These are phyloP conservation scores for Neonectria ditissima DNA, from an alignment of 2,329 filamentous ascomycete species.

Conservation along the genomic window DNA sequence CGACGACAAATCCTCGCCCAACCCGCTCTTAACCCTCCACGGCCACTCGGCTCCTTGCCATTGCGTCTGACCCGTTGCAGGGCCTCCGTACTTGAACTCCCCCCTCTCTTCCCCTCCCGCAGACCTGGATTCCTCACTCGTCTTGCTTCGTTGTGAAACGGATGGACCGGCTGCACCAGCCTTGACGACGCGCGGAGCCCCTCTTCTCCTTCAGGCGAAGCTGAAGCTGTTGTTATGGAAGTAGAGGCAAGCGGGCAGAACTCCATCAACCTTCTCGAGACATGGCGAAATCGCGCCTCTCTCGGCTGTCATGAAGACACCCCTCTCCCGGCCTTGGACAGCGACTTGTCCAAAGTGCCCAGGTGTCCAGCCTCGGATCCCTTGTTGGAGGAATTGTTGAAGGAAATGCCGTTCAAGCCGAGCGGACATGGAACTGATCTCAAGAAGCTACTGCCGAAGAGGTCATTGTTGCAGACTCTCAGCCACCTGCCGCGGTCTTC, in stretches of 20 bases:
- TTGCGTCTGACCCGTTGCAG: slow-evolving; percentile 3
- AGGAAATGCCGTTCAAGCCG: slow-evolving; percentile 20
- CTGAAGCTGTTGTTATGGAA: slow-evolving; percentile 43
- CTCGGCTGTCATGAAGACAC: slow-evolving; percentile 41
- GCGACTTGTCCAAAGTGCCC: slow-evolving; percentile 38
- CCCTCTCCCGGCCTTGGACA: slow-evolving; percentile 33
- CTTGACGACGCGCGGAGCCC: slow-evolving; percentile 39
- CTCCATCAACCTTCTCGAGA: slow-evolving; percentile 41
- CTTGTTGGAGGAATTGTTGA: slow-evolving; percentile 38
- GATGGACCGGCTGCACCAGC: slow-evolving; percentile 38
- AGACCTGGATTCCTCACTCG: slow-evolving; percentile 15
- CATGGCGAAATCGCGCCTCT: slow-evolving; percentile 36
- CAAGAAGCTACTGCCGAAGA: neutral
- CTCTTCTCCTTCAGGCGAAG: slow-evolving; percentile 35
- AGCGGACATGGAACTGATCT: slow-evolving; percentile 7
- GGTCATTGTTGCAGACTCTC: neutral
- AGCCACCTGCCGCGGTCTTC: neutral
- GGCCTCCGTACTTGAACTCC: slow-evolving; percentile 9
- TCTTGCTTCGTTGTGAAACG: slow-evolving; percentile 28
- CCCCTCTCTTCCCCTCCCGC: neutral
- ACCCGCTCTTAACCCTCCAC: slow-evolving; percentile 12
- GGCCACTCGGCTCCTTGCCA: slow-evolving; percentile 5
- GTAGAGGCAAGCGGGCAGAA: slow-evolving; percentile 41
- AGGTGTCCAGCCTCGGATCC: slow-evolving; percentile 37
- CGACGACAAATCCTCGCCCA: slow-evolving; percentile 15